These are phyloP conservation scores for Fraxinus quadrangulata DNA, from an alignment of 257 asterid species.

Conservation along the genomic window DNA sequence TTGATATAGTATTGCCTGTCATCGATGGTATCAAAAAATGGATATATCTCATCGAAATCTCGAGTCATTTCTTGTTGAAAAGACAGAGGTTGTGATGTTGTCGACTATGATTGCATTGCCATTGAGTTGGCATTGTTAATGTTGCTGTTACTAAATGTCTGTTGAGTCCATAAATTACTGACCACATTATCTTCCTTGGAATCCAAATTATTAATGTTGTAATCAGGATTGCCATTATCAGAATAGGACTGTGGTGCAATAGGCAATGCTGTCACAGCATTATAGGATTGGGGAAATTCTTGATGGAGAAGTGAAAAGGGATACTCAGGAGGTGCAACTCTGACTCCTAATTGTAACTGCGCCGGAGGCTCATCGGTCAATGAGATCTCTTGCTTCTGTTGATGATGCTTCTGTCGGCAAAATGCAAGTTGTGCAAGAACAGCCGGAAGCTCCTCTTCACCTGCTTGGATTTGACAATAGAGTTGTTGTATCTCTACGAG, in stretches of 20 bases:
- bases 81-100: slow-evolving; percentile 33
- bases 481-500: slow-evolving; percentile 54
- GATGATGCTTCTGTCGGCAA: slow-evolving; percentile 55
- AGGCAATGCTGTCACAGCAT: slow-evolving; percentile 33
- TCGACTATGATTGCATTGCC: slow-evolving; percentile 49
- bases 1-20: slow-evolving; percentile 70
- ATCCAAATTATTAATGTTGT: slow-evolving; percentile 35
- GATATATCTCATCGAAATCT: slow-evolving; percentile 67
- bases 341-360: slow-evolving; percentile 47
- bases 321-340: slow-evolving; percentile 40
- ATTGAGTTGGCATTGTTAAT: slow-evolving; percentile 36
- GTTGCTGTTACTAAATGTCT: slow-evolving; percentile 38
- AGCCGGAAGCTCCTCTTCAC: slow-evolving; percentile 66
- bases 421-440: slow-evolving; percentile 62
- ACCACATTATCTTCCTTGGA: slow-evolving; percentile 50
- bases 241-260: slow-evolving; percentile 30
- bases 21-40: slow-evolving; percentile 63
- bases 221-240: slow-evolving; percentile 34
- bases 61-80: slow-evolving; percentile 44
- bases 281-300: slow-evolving; percentile 32
- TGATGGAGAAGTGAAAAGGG: slow-evolving; percentile 39
- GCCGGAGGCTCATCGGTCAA: slow-evolving; percentile 49
- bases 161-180: slow-evolving; percentile 54
- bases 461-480: slow-evolving; percentile 45
- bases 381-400: slow-evolving; percentile 40